Evolutionary conservation across 1,139 yeast species (phyloP).

Genomic region (Zygosaccharomyces pseudobailii): DNA sequence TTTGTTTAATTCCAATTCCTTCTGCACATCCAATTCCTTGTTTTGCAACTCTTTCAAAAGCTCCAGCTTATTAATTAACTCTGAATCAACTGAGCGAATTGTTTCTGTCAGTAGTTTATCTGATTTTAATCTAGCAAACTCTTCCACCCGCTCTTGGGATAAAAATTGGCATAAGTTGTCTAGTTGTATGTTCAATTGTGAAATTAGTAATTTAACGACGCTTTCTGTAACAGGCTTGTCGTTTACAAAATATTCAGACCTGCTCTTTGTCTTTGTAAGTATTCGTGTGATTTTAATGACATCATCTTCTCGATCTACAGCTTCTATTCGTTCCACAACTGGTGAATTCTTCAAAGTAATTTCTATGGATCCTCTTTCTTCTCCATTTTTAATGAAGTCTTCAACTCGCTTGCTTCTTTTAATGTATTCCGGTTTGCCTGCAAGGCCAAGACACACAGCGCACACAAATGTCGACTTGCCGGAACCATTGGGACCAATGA

Average conservation of each 20-base stretch:
- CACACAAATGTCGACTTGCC: slow-evolving; percentile 94
- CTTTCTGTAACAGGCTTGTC: slow-evolving; percentile 41
- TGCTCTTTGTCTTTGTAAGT: slow-evolving; percentile 41
- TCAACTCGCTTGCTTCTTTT: slow-evolving; percentile 68
- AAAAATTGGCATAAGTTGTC: slow-evolving; percentile 91
- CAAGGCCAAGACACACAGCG: slow-evolving; percentile 86
- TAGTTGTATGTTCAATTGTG: slow-evolving; percentile 66
- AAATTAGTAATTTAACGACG: slow-evolving; percentile 44
- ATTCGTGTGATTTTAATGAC: slow-evolving; percentile 44
- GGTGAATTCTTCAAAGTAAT: slow-evolving; percentile 53
- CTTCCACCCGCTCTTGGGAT: slow-evolving; percentile 94
- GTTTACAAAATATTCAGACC: slow-evolving; percentile 61
- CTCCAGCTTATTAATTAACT: slow-evolving; percentile 39
- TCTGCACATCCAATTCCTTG: slow-evolving; percentile 41
- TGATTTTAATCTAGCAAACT: slow-evolving; percentile 79
- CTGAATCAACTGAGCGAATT: slow-evolving; percentile 71
- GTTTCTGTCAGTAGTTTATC: slow-evolving; percentile 72
- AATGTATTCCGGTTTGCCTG: slow-evolving; percentile 71
- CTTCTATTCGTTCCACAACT: slow-evolving; percentile 32
- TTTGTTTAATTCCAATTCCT: slow-evolving; percentile 32
- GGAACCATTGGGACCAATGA: slow-evolving; percentile 95
- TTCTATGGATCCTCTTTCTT: slow-evolving; percentile 51
- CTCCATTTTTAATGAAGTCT: slow-evolving; percentile 77
- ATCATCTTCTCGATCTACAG: slow-evolving; percentile 19
- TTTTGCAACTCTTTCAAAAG: slow-evolving; percentile 56